These are phyloP conservation scores for Limnanthes douglasii DNA, from an alignment of 345 rosid species.

Conservation along the genomic window DNA sequence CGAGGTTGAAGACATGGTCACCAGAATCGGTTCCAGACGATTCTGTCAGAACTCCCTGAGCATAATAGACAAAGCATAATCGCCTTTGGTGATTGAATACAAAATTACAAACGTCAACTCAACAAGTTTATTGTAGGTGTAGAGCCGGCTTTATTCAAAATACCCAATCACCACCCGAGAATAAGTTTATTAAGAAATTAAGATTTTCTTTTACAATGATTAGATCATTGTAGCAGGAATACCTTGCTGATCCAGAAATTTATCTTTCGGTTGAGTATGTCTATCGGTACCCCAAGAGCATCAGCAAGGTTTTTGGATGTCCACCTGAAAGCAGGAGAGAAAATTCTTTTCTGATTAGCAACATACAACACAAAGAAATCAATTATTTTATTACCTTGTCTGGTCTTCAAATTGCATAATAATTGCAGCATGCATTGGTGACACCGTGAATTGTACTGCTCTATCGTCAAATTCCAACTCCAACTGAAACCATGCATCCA, in stretches of 20 bases:
- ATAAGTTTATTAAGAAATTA: not conserved
- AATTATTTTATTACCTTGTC: slow-evolving; percentile 34
- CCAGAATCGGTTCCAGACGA: slow-evolving; percentile 32
- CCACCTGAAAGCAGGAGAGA: slow-evolving; percentile 46
- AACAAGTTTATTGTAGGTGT: not conserved
- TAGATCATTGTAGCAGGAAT: slow-evolving; percentile 1
- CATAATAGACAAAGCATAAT: slow-evolving; percentile 5
- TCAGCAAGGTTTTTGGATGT: slow-evolving; percentile 55
- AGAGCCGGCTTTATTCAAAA: not conserved
- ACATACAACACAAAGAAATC: not conserved
- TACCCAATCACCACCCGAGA: no score
- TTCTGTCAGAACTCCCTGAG: slow-evolving; percentile 77
- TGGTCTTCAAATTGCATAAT: slow-evolving; percentile 92
- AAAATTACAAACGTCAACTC: not conserved
- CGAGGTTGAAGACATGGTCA: slow-evolving; percentile 38
- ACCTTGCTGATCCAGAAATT: slow-evolving; percentile 95
- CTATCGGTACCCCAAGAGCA: slow-evolving; percentile 58
- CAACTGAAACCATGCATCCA: slow-evolving; percentile 34
- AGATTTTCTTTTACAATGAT: no score
- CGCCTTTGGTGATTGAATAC: no score
- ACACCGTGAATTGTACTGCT: slow-evolving; percentile 56
- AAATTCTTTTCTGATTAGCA: slow-evolving; percentile 5
- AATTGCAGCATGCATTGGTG: slow-evolving; percentile 83
- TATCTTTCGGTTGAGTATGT: slow-evolving; percentile 55
- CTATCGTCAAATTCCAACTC: slow-evolving; percentile 90